These are phyloP conservation scores for Podospora comata DNA, from an alignment of 495 filamentous ascomycete genomes.

Conservation along the genomic window DNA sequence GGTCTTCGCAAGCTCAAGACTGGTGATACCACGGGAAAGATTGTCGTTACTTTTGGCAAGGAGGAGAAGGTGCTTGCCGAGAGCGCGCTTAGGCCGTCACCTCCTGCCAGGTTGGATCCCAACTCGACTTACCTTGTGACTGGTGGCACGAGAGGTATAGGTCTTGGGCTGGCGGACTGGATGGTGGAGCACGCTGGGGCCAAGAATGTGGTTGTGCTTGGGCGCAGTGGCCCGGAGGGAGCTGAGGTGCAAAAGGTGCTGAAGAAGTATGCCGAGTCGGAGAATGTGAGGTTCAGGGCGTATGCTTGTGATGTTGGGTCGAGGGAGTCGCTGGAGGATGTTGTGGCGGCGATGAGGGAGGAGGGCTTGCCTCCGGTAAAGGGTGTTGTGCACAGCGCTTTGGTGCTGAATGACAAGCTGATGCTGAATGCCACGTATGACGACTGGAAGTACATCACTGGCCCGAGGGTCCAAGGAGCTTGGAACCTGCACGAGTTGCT, in stretches of 20 bases:
- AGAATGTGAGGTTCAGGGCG: not conserved
- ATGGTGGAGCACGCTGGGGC: not conserved
- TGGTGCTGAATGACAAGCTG: conserved; percentile 1
- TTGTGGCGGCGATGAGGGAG: not conserved
- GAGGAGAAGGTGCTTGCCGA: not conserved
- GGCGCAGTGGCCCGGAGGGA: not conserved
- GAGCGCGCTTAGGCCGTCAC: not conserved
- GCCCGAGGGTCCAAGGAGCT: not conserved
- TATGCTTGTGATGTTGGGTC: not conserved
- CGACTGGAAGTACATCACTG: not conserved
- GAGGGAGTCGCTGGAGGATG: not conserved
- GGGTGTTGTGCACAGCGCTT: conserved; percentile 4
- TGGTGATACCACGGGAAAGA: not conserved
- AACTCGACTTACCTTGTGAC: not conserved
- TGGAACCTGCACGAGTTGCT: conserved; percentile 4
- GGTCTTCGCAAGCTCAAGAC: conserved; percentile 3
- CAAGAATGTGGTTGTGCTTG: conserved; percentile 2
- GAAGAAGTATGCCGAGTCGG: not conserved
- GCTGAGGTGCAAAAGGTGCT: not conserved
- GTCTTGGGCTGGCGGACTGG: conserved; percentile 2
- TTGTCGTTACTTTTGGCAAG: not conserved
- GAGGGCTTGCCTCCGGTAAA: not conserved
- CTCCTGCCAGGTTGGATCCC: not conserved
- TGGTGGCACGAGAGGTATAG: not conserved
- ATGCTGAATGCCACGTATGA: not conserved